A percentile compares a stretch with the other conserved stretches of the same genome.
Evolutionary conservation across 192 early-diverging fungal species (phyloP).

Genomic region (Spizellomyces sp.): DNA sequence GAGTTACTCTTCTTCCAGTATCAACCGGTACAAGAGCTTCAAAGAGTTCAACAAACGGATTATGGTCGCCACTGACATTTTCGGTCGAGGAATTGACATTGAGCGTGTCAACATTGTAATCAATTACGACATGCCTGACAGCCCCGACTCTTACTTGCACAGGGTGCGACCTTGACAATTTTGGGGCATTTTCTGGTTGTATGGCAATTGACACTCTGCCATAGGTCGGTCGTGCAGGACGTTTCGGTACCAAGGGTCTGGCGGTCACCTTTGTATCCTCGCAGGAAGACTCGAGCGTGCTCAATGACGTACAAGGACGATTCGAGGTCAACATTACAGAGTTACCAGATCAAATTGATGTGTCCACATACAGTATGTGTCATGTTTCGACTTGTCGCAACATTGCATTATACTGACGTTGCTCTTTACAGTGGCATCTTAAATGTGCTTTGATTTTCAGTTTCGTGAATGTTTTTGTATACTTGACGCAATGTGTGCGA

Average conservation of each 20-base stretch:
- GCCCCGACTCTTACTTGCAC: slow-evolving; percentile 90
- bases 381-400: slow-evolving; percentile 27
- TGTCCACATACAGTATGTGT: slow-evolving; percentile 75
- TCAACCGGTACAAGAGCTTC: slow-evolving; percentile 90
- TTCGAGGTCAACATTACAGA: slow-evolving; percentile 95
- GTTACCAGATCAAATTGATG: slow-evolving; percentile 85
- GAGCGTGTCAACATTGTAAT: slow-evolving; percentile 99
- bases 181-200: not conserved
- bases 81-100: slow-evolving; percentile 98
- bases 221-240: slow-evolving; percentile 91
- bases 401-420: not conserved
- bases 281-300: slow-evolving; percentile 71
- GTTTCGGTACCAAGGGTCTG: slow-evolving; percentile 99
- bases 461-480: too few relatives aligned
- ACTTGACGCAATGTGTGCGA: too few relatives aligned
- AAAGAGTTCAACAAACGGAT: slow-evolving; percentile 94
- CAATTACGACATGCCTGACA: slow-evolving; percentile 97
- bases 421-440: slow-evolving; percentile 17
- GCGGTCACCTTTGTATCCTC: slow-evolving; percentile 92
- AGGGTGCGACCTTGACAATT: slow-evolving; percentile 52
- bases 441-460: not conserved
- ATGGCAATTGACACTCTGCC: slow-evolving; percentile 1
- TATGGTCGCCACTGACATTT: slow-evolving; percentile 96
- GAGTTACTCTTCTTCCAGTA: slow-evolving; percentile 43
- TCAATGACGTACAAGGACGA: slow-evolving; percentile 87